Base-by-base conservation (phyloP, 768 basidiomycete genomes). In the Trichaptum fuscoviolaceum region DNA sequence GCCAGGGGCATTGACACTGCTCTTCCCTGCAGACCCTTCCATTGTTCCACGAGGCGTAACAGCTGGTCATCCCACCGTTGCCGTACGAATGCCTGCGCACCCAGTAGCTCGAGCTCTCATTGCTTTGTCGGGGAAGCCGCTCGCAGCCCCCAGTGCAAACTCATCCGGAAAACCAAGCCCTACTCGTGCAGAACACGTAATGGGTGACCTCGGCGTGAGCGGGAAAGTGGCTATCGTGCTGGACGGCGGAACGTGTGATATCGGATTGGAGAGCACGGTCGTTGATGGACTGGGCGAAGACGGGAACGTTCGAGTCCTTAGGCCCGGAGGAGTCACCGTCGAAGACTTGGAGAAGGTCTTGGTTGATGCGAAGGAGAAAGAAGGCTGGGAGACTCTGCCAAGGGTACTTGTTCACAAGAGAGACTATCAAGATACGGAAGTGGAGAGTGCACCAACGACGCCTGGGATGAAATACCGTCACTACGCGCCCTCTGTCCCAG, bases 391-490 rank as follows among this genome's bases (percentile, higher is more conserved):
- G 64, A 57, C 57, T 24, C 24, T 35, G 30, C 88, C 89, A 1
- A 79, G 77, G 18, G 89, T 94, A 30, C 80, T 95, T 64, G 92
- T 95, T 15, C 90, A 94, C 73, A 82, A 84, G 64, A 85, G 92
- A 15, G 93, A 96, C 75, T 96, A 88, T 72, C 70, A 78, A 35
- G 91, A 92, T 71, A 80, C 85, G 52, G 76, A 75, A n/a, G 80
- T 91, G 66, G 92, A 94, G 74, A 80, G 81, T 52, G 85, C 88
- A 0, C 97, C 97, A 9, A 95, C 94, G 8, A 99, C 97, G 0
- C 97, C 97, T 1, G 97, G 97, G 35, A 97, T 98, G 96, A 99
- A 99, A 78, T 99, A 99, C 76, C 86, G 90, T 63, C 97, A 99
- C 78, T 99, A 99, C 75, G 91, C 96, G 25, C 97, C 97, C 1